These are phyloP conservation scores for Babesia sp. DNA, from an alignment of 169 alveolate species.

Conservation along the genomic window DNA sequence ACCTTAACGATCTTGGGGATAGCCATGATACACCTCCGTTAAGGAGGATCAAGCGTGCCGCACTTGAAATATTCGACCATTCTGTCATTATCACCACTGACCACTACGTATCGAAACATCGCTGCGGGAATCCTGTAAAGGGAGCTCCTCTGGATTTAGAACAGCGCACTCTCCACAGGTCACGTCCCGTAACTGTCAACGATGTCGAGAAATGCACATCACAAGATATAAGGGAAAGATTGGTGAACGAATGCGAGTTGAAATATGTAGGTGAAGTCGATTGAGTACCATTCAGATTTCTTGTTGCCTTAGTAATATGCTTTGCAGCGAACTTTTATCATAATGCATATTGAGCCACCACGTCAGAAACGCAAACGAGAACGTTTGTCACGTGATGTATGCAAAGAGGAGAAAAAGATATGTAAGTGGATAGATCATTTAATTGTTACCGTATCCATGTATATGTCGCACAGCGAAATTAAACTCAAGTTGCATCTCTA, in stretches of 20 bases:
- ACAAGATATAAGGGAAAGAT: not conserved
- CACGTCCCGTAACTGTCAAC: not conserved
- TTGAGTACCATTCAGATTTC: no score
- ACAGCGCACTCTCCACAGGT: not conserved
- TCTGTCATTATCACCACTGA: not conserved
- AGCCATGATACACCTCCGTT: not conserved
- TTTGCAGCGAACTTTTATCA: not conserved
- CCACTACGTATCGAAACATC: not conserved
- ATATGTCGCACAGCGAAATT: not conserved
- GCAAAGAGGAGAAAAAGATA: no score
- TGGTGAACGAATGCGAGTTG: not conserved
- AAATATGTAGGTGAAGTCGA: slow-evolving; percentile 20
- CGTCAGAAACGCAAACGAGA: not conserved
- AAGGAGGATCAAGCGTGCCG: not conserved
- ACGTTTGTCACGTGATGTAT: no score
- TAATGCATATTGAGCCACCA: not conserved
- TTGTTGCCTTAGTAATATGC: no score
- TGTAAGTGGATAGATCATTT: no score
- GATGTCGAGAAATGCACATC: not conserved
- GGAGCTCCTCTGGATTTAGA: not conserved
- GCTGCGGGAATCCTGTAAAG: not conserved
- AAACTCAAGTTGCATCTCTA: not conserved
- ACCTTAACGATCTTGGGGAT: not conserved
- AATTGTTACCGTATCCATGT: no score
- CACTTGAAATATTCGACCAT: slow-evolving; percentile 10